These are phyloP conservation scores for Malania oleifera DNA, from an alignment of 164 flowering plant species.

Conservation along the genomic window DNA sequence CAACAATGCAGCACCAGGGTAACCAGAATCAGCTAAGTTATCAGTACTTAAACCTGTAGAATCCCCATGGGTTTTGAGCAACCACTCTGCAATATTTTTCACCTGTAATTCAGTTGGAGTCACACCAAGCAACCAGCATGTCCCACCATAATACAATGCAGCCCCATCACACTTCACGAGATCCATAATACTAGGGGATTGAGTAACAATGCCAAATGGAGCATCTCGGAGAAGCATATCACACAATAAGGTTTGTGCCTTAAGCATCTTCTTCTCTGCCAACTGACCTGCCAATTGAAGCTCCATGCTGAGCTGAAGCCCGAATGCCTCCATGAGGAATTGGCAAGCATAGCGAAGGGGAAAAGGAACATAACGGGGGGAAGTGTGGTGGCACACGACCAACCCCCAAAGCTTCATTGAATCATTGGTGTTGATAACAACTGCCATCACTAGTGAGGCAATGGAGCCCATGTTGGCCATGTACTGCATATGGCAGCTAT, in stretches of 20 bases:
- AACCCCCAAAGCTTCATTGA: conserved; percentile 69
- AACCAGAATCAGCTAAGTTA: conserved; percentile 57
- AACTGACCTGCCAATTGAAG: conserved; percentile 48
- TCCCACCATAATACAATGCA: conserved; percentile 47
- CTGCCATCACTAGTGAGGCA: conserved; percentile 60
- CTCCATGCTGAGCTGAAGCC: conserved; percentile 60
- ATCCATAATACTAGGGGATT: conserved; percentile 69
- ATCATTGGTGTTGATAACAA: conserved; percentile 38
- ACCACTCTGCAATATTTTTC: conserved; percentile 58
- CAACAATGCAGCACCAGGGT: conserved; percentile 51
- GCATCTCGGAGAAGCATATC: conserved; percentile 75
- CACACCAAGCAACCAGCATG: conserved; percentile 48
- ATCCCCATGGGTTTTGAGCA: conserved; percentile 46
- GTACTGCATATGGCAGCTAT: conserved; percentile 58
- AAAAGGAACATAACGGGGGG: conserved; percentile 56
- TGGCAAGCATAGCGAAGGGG: conserved; percentile 80
- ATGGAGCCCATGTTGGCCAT: conserved; percentile 73
- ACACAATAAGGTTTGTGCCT: conserved; percentile 54
- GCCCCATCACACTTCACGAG: conserved; percentile 81
- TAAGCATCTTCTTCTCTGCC: conserved; percentile 49
- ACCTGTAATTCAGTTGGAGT: conserved; percentile 70
- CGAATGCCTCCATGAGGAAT: conserved; percentile 68
- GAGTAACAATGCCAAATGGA: conserved; percentile 58
- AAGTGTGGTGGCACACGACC: conserved; percentile 68
- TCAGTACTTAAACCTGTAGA: conserved; percentile 71